Evolutionary conservation across 768 basidiomycete genomes (phyloP).

Genomic region (Bullera alba): DNA sequence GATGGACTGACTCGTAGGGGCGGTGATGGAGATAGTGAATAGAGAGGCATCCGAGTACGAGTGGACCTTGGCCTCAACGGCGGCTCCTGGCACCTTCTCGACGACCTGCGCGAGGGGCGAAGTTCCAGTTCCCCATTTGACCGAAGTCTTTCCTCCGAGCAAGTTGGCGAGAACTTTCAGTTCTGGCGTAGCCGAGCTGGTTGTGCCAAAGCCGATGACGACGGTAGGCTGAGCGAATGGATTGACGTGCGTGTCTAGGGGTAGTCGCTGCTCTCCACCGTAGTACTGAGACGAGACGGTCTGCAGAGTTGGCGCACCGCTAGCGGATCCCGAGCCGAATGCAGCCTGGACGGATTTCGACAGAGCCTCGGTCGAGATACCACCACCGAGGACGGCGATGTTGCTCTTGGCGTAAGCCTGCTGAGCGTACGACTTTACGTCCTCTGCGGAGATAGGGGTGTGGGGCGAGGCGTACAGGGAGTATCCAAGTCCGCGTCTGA

Average conservation of each 20-base stretch:
- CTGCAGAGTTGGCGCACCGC: slow-evolving; percentile 43
- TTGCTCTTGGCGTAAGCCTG: slow-evolving; percentile 69
- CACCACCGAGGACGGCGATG: slow-evolving; percentile 78
- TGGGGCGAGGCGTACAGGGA: slow-evolving; percentile 78
- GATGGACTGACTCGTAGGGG: slow-evolving; percentile 57
- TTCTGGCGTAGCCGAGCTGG: slow-evolving; percentile 57
- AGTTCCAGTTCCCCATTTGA: slow-evolving; percentile 78
- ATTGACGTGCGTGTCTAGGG: slow-evolving; percentile 50
- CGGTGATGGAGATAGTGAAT: slow-evolving; percentile 74
- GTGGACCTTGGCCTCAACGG: slow-evolving; percentile 67
- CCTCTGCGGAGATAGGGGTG: slow-evolving; percentile 48
- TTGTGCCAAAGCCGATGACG: slow-evolving; percentile 80
- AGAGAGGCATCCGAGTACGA: slow-evolving; percentile 89
- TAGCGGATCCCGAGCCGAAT: slow-evolving; percentile 52
- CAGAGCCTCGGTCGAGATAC: slow-evolving; percentile 66
- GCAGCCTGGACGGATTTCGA: slow-evolving; percentile 64
- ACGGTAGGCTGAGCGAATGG: slow-evolving; percentile 57
- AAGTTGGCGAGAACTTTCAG: slow-evolving; percentile 72
- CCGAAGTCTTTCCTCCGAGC: slow-evolving; percentile 66
- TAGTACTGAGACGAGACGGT: slow-evolving; percentile 55
- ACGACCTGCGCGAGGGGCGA: slow-evolving; percentile 61
- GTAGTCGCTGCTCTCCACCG: slow-evolving; percentile 80
- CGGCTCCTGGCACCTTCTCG: slow-evolving; percentile 52
- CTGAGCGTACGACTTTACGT: slow-evolving; percentile 67
- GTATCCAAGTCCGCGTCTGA: slow-evolving; percentile 87